Evolutionary conservation across 768 basidiomycete genomes (phyloP), one percentile per base, ranked within the genome.

Genomic region (Sporobolomyces pararoseus): DNA sequence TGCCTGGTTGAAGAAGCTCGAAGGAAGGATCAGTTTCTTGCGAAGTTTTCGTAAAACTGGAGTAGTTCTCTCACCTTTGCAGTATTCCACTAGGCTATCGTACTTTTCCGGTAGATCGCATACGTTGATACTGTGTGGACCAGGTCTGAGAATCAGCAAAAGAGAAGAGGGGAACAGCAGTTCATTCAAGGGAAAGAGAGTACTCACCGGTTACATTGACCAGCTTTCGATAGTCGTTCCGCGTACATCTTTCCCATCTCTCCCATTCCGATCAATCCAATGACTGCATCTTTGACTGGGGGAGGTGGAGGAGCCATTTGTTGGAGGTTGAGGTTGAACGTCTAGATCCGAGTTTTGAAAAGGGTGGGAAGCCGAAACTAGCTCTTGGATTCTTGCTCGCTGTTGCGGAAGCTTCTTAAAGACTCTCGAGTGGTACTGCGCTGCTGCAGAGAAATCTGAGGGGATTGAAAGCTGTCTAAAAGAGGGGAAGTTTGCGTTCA

Each of bases 211-310:
- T 87, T 85, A 87, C 91, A 92, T 2, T 39, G 52, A 10, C 95
- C 93, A 14, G 88, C 92, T 9, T 83, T 82, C 16, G 87, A 85
- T 31, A 99, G 82, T n/a, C 82, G 78, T 23, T 83, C 84, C 0
- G 92, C 91, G 78, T 97, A 98, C 92, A 98, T 91, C 77, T 82
- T 83, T 3, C 95, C 95, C 95, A 98, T 98, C 58, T 89, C 90
- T 0, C 94, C 94, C 93, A 97, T 96, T 3, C 95, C 94, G 70
- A 96, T 96, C 60, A 96, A 82, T 2, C 94, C 94, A 46, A 98
- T 89, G 25, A 57, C 52, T 16, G 69, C 64, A n/a, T 70, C 49
- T 12, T 50, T 13, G 4, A 61, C 19, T 27, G 59, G 27, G 3
- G 46, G 59, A 10, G 46, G 27, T 16, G 46, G 59, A 10, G 46